Conservation (phyloP, 345 rosid genomes). For the Physaria fendleri region DNA sequence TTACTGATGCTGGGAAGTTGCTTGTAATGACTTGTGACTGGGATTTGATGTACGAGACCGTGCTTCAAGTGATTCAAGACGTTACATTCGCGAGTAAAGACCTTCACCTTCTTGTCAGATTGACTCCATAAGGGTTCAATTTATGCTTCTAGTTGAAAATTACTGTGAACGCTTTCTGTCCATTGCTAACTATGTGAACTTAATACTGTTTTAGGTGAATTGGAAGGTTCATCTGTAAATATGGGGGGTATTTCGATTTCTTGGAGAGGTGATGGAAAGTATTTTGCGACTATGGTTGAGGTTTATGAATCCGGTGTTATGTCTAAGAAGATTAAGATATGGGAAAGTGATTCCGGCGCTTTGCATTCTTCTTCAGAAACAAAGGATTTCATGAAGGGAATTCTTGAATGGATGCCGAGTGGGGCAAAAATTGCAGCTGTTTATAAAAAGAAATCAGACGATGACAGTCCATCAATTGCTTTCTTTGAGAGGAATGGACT, state of each 20-base stretch:
- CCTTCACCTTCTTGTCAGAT: slow-evolving; percentile 31
- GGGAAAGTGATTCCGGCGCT: slow-evolving; percentile 87
- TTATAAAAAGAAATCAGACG: slow-evolving; percentile 49
- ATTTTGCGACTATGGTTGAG: slow-evolving; percentile 57
- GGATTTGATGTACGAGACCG: slow-evolving; percentile 79
- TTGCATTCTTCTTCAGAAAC: slow-evolving; percentile 70
- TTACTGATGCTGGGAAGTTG: slow-evolving; percentile 70
- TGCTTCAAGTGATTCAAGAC: slow-evolving; percentile 51
- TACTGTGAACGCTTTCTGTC: background rate
- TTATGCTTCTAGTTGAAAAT: background rate
- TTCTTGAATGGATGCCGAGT: slow-evolving; percentile 97
- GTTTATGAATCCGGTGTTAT: slow-evolving; percentile 31
- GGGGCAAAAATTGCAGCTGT: slow-evolving; percentile 91
- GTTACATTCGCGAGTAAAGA: slow-evolving; percentile 86
- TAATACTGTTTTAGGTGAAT: slow-evolving; percentile 39
- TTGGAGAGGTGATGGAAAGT: slow-evolving; percentile 98
- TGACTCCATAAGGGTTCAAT: background rate
- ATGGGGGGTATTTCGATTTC: slow-evolving; percentile 46
- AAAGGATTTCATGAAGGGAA: slow-evolving; percentile 53
- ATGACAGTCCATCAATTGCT: slow-evolving; percentile 50
- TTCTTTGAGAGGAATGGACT: slow-evolving; percentile 91
- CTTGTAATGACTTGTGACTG: slow-evolving; percentile 94
- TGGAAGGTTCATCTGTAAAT: slow-evolving; percentile 25
- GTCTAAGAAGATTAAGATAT: slow-evolving; percentile 63
- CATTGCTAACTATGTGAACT: background rate